Evolutionary conservation across 2,329 filamentous ascomycete species (phyloP).

Genomic region (Chrysosporium keratinophilum): DNA sequence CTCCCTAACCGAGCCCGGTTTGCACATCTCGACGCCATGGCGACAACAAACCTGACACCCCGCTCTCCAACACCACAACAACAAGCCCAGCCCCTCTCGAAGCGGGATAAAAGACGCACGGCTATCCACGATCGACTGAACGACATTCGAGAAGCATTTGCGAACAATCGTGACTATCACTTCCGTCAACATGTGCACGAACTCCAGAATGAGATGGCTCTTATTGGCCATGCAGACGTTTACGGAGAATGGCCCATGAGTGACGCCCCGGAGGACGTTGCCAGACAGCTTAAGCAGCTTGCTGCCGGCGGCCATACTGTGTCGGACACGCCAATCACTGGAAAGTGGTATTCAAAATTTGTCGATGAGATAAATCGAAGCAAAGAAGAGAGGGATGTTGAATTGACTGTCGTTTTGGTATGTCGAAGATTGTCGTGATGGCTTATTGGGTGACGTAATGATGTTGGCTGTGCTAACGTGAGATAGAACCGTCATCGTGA

Average conservation of each 20-base stretch:
- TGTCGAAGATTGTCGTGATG: slow-evolving; percentile 23
- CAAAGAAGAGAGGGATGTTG: slow-evolving; percentile 75
- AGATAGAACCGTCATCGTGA: slow-evolving; percentile 48
- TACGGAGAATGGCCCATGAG: slow-evolving; percentile 62
- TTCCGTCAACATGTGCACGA: slow-evolving; percentile 85
- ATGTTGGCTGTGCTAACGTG: neutral
- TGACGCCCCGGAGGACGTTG: slow-evolving; percentile 55
- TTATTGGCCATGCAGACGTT: slow-evolving; percentile 75
- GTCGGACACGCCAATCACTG: slow-evolving; percentile 59
- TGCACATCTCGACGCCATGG: neutral
- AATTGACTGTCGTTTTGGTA: slow-evolving; percentile 73
- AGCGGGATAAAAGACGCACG: slow-evolving; percentile 82
- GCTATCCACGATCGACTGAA: slow-evolving; percentile 69
- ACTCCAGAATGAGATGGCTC: slow-evolving; percentile 79
- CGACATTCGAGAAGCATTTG: slow-evolving; percentile 65
- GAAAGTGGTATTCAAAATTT: slow-evolving; percentile 75
- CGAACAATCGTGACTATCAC: slow-evolving; percentile 67
- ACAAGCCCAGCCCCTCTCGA: slow-evolving; percentile 46
- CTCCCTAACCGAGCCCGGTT: neutral
- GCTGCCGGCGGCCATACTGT: slow-evolving; percentile 51
- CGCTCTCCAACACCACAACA: slow-evolving; percentile 12
- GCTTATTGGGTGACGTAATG: neutral
- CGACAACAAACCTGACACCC: slow-evolving; percentile 4
- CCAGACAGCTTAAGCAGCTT: slow-evolving; percentile 50
- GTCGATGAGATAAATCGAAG: slow-evolving; percentile 77